Conservation (phyloP, 2,329 filamentous ascomycete species). For the Botrytis medusae region DNA sequence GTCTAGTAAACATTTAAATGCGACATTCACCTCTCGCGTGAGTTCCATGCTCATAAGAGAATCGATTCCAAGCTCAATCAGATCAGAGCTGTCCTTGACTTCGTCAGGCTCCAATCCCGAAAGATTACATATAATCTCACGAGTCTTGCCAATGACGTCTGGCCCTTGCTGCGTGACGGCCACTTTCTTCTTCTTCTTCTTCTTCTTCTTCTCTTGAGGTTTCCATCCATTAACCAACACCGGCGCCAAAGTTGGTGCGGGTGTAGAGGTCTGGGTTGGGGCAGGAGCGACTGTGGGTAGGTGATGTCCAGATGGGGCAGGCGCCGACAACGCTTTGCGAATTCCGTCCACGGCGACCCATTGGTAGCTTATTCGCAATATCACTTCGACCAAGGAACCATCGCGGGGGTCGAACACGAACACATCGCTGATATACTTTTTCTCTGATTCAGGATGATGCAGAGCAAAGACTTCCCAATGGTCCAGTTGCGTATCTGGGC, state of each 20-base stretch:
- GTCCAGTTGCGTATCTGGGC: constrained; percentile 20
- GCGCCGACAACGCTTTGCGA: too few species aligned
- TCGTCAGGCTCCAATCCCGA: constrained; percentile 40
- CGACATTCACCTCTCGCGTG: constrained; percentile 43
- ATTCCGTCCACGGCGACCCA: too few species aligned
- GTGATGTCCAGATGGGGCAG: too few species aligned
- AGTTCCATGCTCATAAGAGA: constrained; percentile 52
- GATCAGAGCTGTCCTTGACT: constrained; percentile 41
- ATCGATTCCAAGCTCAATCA: constrained; percentile 51
- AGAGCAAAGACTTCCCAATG: constrained; percentile 38
- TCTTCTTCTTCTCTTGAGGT: too few species aligned
- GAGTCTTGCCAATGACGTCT: background rate
- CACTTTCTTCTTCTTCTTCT: too few species aligned
- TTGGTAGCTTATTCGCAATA: constrained; percentile 38
- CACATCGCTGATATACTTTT: constrained; percentile 39
- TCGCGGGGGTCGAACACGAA: constrained; percentile 41
- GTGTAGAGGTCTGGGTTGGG: too few species aligned
- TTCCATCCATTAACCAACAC: too few species aligned
- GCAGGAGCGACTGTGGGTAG: too few species aligned
- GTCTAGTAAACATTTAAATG: constrained; percentile 41
- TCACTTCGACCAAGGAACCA: constrained; percentile 39
- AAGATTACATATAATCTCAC: constrained; percentile 16
- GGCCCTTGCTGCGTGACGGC: background rate
- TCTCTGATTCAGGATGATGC: constrained; percentile 35
- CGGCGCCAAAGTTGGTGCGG: too few species aligned